Base-by-base conservation (phyloP, 2,329 filamentous ascomycete genomes). In the Fusarium pseudoanthophilum region DNA sequence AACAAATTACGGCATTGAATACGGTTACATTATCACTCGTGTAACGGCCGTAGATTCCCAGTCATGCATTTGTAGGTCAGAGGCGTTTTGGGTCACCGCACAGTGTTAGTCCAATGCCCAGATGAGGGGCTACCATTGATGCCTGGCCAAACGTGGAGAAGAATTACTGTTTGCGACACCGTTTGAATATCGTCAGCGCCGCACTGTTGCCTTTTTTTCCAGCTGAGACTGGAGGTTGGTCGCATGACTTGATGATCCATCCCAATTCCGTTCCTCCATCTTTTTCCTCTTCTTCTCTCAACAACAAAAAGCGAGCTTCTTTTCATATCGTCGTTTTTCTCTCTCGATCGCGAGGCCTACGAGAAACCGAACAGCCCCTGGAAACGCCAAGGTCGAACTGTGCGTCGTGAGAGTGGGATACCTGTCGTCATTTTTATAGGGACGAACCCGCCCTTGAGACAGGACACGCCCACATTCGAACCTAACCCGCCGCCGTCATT, bases 351-450 rank as follows among this genome's bases (percentile, higher is more conserved):
- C 26, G 20, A 36, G 24, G 21, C 15, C 24, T n/a, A 5, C 20
- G 56, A 28, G 7, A 15, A 37, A 21, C 16, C 55, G 53, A 49
- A 55, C 49, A 46, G n/a, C 49, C 51, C 45, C 66, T 46, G 42
- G 49, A 24, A 24, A 39, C 43, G 66, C 71, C 71, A 74, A 71
- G 62, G 8, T 30, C 26, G 45, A 34, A 60, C 70, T 70, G 71
- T 74, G 58, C 48, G 71, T 51, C 46, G 48, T 43, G 58, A 61
- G 46, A 49, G 56, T 57, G 48, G 36, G 18, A 60, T 42, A 66
- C 28, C 70, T 72, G 71, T 73, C 71, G 71, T 73, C 71, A 73
- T 73, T 66, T 64, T 67, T 60, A 46, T 46, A 48, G 40, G 28
- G 39, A 60, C 32, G 37, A 63, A 57, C 53, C 65, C 70, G 65